phyloP scores from a whole-genome alignment of 73 alveolate species.

The Symbiodinium natans region DNA sequence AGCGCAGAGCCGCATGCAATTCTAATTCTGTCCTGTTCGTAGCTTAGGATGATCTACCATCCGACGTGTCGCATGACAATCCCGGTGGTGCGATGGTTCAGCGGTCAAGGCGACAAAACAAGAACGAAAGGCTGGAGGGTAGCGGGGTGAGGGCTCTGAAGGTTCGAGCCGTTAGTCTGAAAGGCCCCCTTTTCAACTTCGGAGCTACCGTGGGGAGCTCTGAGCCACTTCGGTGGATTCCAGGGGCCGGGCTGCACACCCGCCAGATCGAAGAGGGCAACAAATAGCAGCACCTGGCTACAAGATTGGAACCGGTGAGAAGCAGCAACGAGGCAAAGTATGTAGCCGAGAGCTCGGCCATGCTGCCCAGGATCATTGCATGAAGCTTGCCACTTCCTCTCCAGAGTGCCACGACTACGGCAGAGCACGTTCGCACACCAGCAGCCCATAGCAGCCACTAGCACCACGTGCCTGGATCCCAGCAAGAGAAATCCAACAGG shows the following conservation, averaged over 20 bases:
- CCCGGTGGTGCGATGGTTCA: no score
- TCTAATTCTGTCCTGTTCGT: no score
- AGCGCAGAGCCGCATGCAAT: no score
- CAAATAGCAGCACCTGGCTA: constrained; percentile 65
- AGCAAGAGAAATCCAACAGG: constrained; percentile 81
- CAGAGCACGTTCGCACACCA: neutral
- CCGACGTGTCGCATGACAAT: no score
- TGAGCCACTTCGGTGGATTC: neutral
- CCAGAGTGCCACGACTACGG: neutral
- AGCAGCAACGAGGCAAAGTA: neutral
- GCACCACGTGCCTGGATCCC: constrained; percentile 43
- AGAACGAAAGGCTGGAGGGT: no score
- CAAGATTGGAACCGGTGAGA: neutral
- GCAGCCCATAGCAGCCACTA: neutral
- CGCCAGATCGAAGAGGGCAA: constrained; percentile 80
- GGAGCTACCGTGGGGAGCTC: neutral
- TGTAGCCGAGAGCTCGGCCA: neutral
- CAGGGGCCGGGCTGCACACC: constrained; percentile 47
- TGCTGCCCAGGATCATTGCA: constrained; percentile 61
- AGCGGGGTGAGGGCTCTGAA: no score
- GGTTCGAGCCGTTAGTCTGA: no score
- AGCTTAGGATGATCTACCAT: no score
- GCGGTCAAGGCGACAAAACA: no score
- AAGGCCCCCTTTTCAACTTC: neutral
- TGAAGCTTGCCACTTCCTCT: constrained; percentile 73